Evolutionary conservation across 2,329 filamentous ascomycete genomes (phyloP), one percentile per base, ranked within the genome.

Genomic region (Diaporthe aspalathi): DNA sequence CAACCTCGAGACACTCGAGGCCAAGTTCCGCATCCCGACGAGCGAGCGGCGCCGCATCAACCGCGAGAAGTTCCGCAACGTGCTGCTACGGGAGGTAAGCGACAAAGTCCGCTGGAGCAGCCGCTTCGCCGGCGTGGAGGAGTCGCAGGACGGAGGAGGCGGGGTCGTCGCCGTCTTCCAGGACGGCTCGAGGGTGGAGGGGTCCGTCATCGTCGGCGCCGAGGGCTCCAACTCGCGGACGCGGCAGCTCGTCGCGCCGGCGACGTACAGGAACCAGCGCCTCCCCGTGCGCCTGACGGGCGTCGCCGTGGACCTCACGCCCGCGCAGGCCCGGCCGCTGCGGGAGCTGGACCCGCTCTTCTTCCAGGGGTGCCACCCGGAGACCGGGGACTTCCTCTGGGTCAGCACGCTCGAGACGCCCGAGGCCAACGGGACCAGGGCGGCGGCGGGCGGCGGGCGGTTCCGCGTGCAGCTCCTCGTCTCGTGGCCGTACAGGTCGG

Each of bases 301-400:
- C 6, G 79, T 79, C 2, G 78, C 80, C 5, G 75, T 82, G 0
- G 76, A 81, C 63, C 77, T 85, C 71, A 81, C 79, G 1, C 77
- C 81, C 27, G 77, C 81, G 73, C 74, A 82, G 80, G 78, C 75
- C 80, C 73, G 76, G 79, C 74, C 80, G 8, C 78, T 86, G 9
- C 80, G 82, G n/a, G 80, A 79, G 1, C 82, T 89, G 32, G 87
- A 89, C 71, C 87, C 87, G 0, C 81, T 86, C 50, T 83, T 89
- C 29, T 87, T 89, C 75, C 85, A 88, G 71, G 87, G 85, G 3
- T 81, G 83, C 14, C 85, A 90, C 75, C 86, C 87, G 0, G 78
- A 82, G 5, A 86, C 84, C 0, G 83, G 84, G 60, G 82, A 81
- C 24, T 89, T 82, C 72, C 78, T 89, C 22, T 89, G 84, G 80